Evolutionary conservation across 768 basidiomycete genomes (phyloP).

Genomic region (Collybia sordida): DNA sequence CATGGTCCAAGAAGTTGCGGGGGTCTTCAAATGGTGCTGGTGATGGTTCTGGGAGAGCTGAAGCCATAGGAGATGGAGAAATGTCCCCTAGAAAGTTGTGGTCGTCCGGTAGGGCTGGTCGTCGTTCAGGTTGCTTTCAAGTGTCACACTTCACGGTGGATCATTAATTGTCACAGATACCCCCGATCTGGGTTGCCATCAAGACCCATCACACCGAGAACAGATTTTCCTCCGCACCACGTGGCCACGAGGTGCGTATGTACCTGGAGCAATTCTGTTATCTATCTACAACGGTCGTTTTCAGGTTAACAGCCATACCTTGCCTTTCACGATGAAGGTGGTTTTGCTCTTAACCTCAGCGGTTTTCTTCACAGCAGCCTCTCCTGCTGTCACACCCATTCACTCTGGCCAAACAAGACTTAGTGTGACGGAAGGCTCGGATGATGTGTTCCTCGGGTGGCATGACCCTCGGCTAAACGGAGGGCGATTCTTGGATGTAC

Average conservation of each 20-base stretch:
- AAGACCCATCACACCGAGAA: background rate
- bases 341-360: no score
- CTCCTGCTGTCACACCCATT: background rate
- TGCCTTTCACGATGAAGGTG: no score
- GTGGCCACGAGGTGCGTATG: background rate
- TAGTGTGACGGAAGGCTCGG: background rate
- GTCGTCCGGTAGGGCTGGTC: background rate
- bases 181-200: slow-evolving; percentile 5
- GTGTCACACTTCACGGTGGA: background rate
- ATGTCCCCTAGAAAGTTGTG: background rate
- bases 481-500: slow-evolving; percentile 75
- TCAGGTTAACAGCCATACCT: no score
- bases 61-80: slow-evolving; percentile 18
- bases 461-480: slow-evolving; percentile 73
- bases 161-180: slow-evolving; percentile 2
- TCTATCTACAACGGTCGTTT: no score
- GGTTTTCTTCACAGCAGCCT: slow-evolving; percentile 1
- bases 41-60: slow-evolving; percentile 30
- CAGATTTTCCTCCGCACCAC: slow-evolving; percentile 13
- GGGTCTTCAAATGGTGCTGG: slow-evolving; percentile 26
- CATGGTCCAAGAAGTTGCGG: slow-evolving; percentile 27
- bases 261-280: slow-evolving; percentile 6
- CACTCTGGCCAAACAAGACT: background rate
- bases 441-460: slow-evolving; percentile 33
- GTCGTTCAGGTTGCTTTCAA: background rate